Evolutionary conservation across 83 land plant species (phyloP).

Genomic region (Isoetes engelmannii): DNA sequence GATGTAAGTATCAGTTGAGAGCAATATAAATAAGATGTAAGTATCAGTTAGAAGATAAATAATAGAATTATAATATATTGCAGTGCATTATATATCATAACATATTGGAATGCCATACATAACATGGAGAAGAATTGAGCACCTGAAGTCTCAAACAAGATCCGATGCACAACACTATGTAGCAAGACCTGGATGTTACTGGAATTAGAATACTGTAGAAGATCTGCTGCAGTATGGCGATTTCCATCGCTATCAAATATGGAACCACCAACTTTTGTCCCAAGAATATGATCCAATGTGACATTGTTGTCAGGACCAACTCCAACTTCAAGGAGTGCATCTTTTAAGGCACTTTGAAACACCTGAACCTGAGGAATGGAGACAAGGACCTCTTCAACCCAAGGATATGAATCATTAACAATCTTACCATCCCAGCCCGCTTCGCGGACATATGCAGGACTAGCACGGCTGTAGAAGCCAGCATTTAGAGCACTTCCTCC

Average conservation of each 20-base stretch:
- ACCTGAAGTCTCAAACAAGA: constrained; percentile 37
- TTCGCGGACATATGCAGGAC: constrained; percentile 24
- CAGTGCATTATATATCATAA: too few species aligned
- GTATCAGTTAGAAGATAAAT: neutral
- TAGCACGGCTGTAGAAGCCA: constrained; percentile 78
- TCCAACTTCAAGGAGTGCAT: constrained; percentile 56
- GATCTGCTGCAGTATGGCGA: constrained; percentile 78
- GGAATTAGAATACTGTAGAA: constrained; percentile 65
- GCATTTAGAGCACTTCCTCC: constrained; percentile 81
- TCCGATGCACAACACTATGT: constrained; percentile 41
- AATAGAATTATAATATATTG: too few species aligned
- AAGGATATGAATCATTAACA: constrained; percentile 53
- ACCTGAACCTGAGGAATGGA: constrained; percentile 36
- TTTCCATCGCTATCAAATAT: constrained; percentile 60
- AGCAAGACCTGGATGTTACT: constrained; percentile 42
- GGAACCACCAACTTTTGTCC: constrained; percentile 70
- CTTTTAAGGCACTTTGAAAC: constrained; percentile 60
- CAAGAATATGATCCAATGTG: constrained; percentile 60
- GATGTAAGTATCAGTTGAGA: neutral
- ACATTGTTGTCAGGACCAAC: constrained; percentile 57
- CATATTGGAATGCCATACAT: neutral
- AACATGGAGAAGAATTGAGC: neutral
- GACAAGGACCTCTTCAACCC: constrained; percentile 67
- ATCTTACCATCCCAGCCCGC: constrained; percentile 53
- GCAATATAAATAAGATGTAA: neutral